Evolutionary conservation across 345 rosid genomes (phyloP).

Genomic region (Linum lewisii): DNA sequence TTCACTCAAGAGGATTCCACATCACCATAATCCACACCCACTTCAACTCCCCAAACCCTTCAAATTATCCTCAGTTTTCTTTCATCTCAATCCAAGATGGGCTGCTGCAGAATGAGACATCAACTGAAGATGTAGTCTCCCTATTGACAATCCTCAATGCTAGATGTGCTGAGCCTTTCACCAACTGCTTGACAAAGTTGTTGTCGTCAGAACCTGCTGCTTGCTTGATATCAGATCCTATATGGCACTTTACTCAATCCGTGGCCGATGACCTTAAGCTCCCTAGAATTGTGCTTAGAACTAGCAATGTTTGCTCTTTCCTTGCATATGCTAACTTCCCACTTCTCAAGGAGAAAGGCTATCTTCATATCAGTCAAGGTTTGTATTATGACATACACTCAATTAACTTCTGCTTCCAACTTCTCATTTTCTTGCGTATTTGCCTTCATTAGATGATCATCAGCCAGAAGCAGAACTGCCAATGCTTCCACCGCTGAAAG

Average conservation of each 20-base stretch:
- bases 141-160: constrained; percentile 21
- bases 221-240: constrained; percentile 42
- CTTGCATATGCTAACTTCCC: constrained; percentile 22
- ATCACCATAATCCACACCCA: constrained; percentile 40
- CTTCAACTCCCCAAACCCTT: constrained; percentile 40
- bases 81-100: constrained; percentile 31
- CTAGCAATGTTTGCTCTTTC: constrained; percentile 26
- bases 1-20: constrained; percentile 44
- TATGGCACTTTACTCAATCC: constrained; percentile 27
- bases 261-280: constrained; percentile 30
- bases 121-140: constrained; percentile 11
- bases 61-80: constrained; percentile 37
- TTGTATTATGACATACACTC: too few relatives aligned
- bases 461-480: constrained; percentile 14
- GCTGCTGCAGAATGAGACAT: constrained; percentile 8
- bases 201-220: constrained; percentile 21
- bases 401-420: too few relatives aligned
- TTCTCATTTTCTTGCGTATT: neutral
- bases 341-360: constrained; percentile 17
- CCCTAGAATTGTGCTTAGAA: constrained; percentile 36
- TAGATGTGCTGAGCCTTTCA: constrained; percentile 28
- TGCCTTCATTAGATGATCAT: constrained; percentile 10
- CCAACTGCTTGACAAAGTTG: constrained; percentile 27
- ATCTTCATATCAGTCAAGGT: constrained; percentile 1
- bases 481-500: constrained; percentile 29